phyloP scores from a whole-genome alignment of 2,329 filamentous ascomycete species.

The Colletotrichum karsti region DNA sequence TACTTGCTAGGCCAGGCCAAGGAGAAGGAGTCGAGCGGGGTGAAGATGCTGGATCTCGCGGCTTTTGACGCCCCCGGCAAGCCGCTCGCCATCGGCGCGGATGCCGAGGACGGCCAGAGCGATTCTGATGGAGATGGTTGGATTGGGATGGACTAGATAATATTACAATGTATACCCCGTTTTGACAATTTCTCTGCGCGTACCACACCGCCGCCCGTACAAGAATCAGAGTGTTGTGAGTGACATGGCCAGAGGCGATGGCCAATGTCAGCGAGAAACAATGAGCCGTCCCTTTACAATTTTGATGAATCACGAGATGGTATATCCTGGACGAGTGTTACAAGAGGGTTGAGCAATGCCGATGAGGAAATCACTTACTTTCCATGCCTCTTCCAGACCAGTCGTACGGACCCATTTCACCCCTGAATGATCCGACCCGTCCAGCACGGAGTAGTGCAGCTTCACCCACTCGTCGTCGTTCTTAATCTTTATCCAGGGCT shows the following conservation, averaged over 20 bases:
- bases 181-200: neutral
- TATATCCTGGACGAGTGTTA: slow-evolving; percentile 1
- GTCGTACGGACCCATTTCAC: slow-evolving; percentile 66
- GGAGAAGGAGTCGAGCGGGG: slow-evolving; percentile 25
- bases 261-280: too few relatives aligned
- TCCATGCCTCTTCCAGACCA: slow-evolving; percentile 75
- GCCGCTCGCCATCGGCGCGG: slow-evolving; percentile 10
- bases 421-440: slow-evolving; percentile 61
- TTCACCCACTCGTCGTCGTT: slow-evolving; percentile 67
- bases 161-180: slow-evolving; percentile 30
- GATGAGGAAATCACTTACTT: slow-evolving; percentile 35
- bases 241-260: too few relatives aligned
- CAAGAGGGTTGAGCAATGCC: too few relatives aligned
- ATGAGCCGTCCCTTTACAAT: too few relatives aligned
- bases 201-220: too few relatives aligned
- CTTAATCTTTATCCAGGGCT: slow-evolving; percentile 60
- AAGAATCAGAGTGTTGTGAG: too few relatives aligned
- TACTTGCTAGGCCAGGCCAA: slow-evolving; percentile 71
- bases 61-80: slow-evolving; percentile 22
- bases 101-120: slow-evolving; percentile 38
- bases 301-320: slow-evolving; percentile 17
- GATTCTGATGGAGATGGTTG: slow-evolving; percentile 54
- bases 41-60: slow-evolving; percentile 34
- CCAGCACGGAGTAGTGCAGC: slow-evolving; percentile 68
- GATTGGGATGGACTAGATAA: slow-evolving; percentile 56